Evolutionary conservation across 345 rosid genomes (phyloP), one percentile per base, ranked within the genome.

Genomic region (Euphorbia peplus): DNA sequence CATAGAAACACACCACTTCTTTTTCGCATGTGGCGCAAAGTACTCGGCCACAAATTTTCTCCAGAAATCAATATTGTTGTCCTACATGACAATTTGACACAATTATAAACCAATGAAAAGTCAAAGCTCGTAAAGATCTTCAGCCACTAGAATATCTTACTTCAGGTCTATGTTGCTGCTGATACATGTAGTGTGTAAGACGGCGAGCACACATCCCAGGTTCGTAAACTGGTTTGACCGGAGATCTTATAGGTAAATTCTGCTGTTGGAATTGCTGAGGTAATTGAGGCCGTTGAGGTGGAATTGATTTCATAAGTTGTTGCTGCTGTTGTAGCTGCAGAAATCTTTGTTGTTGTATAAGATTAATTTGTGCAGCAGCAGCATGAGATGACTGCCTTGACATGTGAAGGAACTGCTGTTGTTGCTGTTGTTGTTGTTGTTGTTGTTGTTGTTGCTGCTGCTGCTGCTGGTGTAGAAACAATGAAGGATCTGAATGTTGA

Each of bases 1-100:
- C 96, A 95, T 83, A n/a, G 97, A 95, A 75, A 95, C 99, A 66
- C 99, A 95, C 99, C 97, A 91, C 80, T 88, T 91, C 82, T 95
- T 95, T 77, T 86, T 95, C 41, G 98, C 98, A 75, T 87, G 81
- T 25, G 96, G 96, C 77, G 98, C 97, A 83, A 85, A 95, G 81
- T 79, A 95, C 74, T 95, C 98, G 0, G 90, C 76, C 47, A 95
- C 99, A 81, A 88, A 95, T 78, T 86, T 95, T 75, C 99, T 95
- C 99, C 99, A 95, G 73, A 91, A 95, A 51, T 95, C 98, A 72
- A 95, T 91, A 64, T 85, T 91, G 76, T 95, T 95, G 81, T 95
- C 99, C 99, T 95, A 75, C 79, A 82, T 44, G 65, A 73, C 53
- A 64, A 70, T 48, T 3, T 79, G 68, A 68, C 42, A 30, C 60